phyloP scores from a whole-genome alignment of 179 eudicot species.

The Gypsophila paniculata region DNA sequence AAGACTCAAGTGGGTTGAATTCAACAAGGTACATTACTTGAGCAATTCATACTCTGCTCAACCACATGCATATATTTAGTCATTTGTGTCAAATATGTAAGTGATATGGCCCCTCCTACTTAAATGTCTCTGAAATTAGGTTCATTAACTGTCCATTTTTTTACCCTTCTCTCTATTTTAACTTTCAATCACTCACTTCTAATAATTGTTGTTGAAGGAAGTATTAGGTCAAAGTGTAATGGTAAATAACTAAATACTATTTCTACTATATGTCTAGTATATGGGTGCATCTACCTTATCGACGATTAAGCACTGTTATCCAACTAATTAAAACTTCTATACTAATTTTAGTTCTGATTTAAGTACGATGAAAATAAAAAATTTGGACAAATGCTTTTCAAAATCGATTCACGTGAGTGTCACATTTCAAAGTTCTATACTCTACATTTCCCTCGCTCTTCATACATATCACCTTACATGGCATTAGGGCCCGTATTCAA shows the following conservation, averaged over 20 bases:
- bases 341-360: neutral
- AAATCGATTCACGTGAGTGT: too few species aligned
- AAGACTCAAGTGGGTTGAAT: too few species aligned
- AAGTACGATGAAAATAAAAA: neutral
- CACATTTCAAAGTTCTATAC: too few species aligned
- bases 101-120: conserved; percentile 20
- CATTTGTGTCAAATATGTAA: neutral
- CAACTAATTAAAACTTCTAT: neutral
- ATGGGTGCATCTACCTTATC: too few species aligned
- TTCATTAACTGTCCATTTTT: neutral
- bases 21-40: neutral
- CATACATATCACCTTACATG: too few species aligned
- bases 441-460: too few species aligned
- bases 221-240: too few species aligned
- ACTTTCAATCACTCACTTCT: conserved; percentile 6
- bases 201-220: neutral
- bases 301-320: neutral
- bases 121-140: conserved; percentile 15
- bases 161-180: neutral
- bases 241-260: too few species aligned
- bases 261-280: too few species aligned
- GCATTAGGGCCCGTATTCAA: too few species aligned
- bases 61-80: conserved; percentile 12
- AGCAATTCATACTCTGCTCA: conserved; percentile 4
- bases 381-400: too few species aligned